Conservation (phyloP, 2,329 filamentous ascomycete species). For the Aspergillus terreus region DNA sequence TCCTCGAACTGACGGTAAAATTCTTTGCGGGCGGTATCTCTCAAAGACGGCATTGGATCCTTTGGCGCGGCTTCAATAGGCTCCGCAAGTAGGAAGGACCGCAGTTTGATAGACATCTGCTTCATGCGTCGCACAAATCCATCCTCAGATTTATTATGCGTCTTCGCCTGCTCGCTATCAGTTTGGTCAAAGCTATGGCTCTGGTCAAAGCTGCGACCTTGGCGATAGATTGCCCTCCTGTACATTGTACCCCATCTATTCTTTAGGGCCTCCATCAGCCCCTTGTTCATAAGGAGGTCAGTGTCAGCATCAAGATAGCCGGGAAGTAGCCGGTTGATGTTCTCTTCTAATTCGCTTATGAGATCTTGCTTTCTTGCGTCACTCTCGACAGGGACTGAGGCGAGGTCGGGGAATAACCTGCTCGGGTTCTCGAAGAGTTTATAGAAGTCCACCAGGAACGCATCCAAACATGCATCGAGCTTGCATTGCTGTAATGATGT, state of each 20-base stretch:
- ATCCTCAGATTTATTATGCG: background rate
- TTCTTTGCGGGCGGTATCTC: background rate
- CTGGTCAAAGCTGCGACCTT: too few species aligned
- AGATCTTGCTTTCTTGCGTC: background rate
- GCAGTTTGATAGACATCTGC: background rate
- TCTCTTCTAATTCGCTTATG: background rate
- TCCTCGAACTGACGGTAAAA: background rate
- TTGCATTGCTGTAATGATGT: background rate
- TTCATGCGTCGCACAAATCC: background rate
- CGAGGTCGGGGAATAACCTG: background rate
- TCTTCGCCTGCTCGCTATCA: background rate
- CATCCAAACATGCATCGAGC: background rate
- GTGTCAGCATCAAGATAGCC: background rate
- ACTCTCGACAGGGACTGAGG: background rate
- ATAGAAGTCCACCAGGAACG: background rate
- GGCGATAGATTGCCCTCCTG: too few species aligned
- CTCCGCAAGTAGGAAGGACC: background rate
- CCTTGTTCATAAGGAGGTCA: background rate
- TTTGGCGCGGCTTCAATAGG: background rate
- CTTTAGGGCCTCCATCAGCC: background rate
- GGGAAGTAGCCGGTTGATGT: background rate
- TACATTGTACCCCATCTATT: background rate
- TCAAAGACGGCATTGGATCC: background rate
- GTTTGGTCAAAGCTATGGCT: background rate
- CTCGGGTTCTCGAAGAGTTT: background rate